Base-by-base conservation (phyloP, 768 basidiomycete species). In the Tremella mesenterica region DNA sequence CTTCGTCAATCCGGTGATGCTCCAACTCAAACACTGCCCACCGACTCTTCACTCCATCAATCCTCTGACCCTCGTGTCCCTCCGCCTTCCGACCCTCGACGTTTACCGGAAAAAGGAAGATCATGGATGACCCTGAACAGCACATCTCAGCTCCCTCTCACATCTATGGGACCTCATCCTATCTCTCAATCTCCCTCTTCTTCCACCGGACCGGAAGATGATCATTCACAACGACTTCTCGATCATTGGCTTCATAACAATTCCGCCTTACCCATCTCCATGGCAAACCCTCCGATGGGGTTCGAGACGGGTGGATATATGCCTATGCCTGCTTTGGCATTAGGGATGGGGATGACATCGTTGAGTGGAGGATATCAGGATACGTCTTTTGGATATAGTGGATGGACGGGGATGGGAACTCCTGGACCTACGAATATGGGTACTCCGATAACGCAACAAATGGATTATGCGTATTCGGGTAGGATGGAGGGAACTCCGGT, bases 231-330 rank as follows among this genome's bases (percentile, higher is more conserved):
- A 56, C 53, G 66, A 39, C 50, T 73, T 28, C 59, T 73, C 5
- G 70, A 73, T 49, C 65, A 71, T 48, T 73, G 71, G 71, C 55
- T 73, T 10, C 64, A 65, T 29, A 61, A 64, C 46, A 71, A 73
- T 38, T 59, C 61, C 1, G 65, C 67, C 1, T 44, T 73, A 18
- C 45, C 47, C 10, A 20, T 29, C 12, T 31, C 34, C 20, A 36
- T 23, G 25, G 21, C 36, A 4, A 36, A n/a, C 23, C 29, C 20
- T 1, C 48, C 48, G 3, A 31, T 65, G 23, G 58, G 52, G 44
- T 45, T 33, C 28, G 50, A 51, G n/a, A 59, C 39, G 12, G 50
- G 54, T 43, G 56, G 50, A 34, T 63, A 56, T 41, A 26, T 51
- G 18, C 57, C 56, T 10, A 39, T 52, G 5, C 59, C 53, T 39